phyloP scores from a whole-genome alignment of 352 stramenopile genomes.

The Globisporangium orthogonon region DNA sequence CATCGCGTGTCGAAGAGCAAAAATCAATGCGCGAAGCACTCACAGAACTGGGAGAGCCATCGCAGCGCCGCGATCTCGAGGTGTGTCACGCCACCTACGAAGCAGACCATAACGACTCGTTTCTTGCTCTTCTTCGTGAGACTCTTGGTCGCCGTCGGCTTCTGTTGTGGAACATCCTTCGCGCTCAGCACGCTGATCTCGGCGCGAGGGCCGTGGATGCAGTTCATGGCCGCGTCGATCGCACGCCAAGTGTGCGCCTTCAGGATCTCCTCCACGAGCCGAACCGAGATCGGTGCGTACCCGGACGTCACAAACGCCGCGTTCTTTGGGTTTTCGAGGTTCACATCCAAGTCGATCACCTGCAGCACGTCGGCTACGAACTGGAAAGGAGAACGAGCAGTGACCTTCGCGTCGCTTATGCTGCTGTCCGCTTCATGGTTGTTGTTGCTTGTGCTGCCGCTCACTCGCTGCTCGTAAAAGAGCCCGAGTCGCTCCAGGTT shows the following conservation, averaged over 20 bases:
- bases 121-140: slow-evolving; percentile 13
- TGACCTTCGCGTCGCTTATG: background rate
- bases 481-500: slow-evolving; percentile 51
- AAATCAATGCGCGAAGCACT: slow-evolving; percentile 6
- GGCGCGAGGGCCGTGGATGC: slow-evolving; percentile 41
- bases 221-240: slow-evolving; percentile 41
- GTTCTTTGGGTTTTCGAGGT: slow-evolving; percentile 42
- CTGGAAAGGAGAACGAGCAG: slow-evolving; percentile 21
- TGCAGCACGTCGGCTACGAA: slow-evolving; percentile 23
- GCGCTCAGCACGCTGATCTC: slow-evolving; percentile 30
- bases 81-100: slow-evolving; percentile 67
- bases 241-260: slow-evolving; percentile 37
- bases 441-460: background rate
- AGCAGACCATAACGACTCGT: slow-evolving; percentile 50
- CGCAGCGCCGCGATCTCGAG: slow-evolving; percentile 68
- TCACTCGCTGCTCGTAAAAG: slow-evolving; percentile 23
- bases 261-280: slow-evolving; percentile 63
- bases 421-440: background rate
- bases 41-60: slow-evolving; percentile 67
- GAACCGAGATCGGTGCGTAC: slow-evolving; percentile 62
- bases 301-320: slow-evolving; percentile 67
- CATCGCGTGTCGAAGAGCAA: background rate
- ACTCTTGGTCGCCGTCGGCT: slow-evolving; percentile 19
- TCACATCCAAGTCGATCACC: slow-evolving; percentile 52
- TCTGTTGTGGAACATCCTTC: background rate